These are phyloP conservation scores for Diaporthe sp. DNA, from an alignment of 2,329 filamentous ascomycete genomes.

Conservation along the genomic window DNA sequence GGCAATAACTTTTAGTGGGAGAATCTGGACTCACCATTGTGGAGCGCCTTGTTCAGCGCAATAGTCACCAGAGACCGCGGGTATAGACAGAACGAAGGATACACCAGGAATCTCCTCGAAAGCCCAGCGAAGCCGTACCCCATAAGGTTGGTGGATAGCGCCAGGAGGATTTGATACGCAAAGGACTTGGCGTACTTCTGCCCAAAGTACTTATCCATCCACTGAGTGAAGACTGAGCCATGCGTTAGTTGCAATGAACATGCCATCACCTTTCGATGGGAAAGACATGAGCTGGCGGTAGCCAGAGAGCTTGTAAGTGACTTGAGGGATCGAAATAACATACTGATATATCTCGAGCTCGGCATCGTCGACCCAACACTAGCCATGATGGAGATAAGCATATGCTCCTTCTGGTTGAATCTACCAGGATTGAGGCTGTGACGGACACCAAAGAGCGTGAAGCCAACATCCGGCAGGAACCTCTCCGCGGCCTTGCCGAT, in stretches of 20 bases:
- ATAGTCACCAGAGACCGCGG: conserved; percentile 62
- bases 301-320: neutral
- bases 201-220: conserved; percentile 26
- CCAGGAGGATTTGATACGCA: conserved; percentile 65
- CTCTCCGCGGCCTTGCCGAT: conserved; percentile 65
- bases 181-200: conserved; percentile 63
- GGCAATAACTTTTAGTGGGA: too few relatives aligned
- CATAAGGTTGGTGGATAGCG: conserved; percentile 66
- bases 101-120: conserved; percentile 64
- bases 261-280: too few relatives aligned
- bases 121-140: conserved; percentile 69
- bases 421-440: conserved; percentile 68
- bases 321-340: conserved; percentile 57
- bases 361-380: conserved; percentile 63
- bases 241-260: too few relatives aligned
- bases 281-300: neutral
- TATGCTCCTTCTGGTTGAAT: conserved; percentile 73
- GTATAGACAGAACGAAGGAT: conserved; percentile 65
- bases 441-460: conserved; percentile 63
- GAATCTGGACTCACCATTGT: conserved; percentile 48
- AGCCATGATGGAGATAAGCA: conserved; percentile 72
- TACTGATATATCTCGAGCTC: conserved; percentile 62
- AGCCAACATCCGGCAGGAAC: conserved; percentile 64
- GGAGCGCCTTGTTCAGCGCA: conserved; percentile 62
- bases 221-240: conserved; percentile 16